Conservation (phyloP, 495 filamentous ascomycete genomes). For the Friedmanniomyces simplex region DNA sequence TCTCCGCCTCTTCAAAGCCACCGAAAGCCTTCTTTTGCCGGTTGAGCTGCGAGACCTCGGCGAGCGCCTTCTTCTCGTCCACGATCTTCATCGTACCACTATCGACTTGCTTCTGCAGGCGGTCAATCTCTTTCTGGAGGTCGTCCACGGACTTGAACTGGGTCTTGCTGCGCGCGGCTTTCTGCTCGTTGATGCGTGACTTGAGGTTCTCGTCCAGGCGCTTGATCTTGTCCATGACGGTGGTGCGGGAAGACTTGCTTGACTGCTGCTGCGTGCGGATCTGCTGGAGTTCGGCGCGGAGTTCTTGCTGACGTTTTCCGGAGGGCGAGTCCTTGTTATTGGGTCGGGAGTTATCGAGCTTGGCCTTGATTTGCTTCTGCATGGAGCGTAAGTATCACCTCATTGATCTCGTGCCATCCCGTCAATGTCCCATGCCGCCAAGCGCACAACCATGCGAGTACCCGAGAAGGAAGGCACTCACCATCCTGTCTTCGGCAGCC, state of each 20-base stretch:
- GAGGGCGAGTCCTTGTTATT: constrained; percentile 64
- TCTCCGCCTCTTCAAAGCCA: constrained; percentile 68
- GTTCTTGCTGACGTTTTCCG: constrained; percentile 69
- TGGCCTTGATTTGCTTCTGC: constrained; percentile 73
- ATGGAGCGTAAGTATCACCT: neutral
- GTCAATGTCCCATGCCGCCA: neutral
- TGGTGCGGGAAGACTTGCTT: constrained; percentile 66
- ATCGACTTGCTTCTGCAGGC: constrained; percentile 74
- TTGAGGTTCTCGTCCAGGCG: constrained; percentile 72
- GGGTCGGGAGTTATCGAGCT: constrained; percentile 67
- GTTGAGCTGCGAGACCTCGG: constrained; percentile 67
- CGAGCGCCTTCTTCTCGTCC: constrained; percentile 88
- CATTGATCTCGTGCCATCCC: neutral
- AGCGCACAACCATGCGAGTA: neutral
- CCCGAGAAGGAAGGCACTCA: constrained; percentile 36
- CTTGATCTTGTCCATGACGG: constrained; percentile 77
- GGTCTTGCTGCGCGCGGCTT: constrained; percentile 63
- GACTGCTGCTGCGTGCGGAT: constrained; percentile 75
- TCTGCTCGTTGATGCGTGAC: constrained; percentile 70
- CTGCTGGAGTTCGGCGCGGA: constrained; percentile 55
- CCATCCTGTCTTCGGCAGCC: constrained; percentile 61
- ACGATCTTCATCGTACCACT: constrained; percentile 82
- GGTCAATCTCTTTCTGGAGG: constrained; percentile 67
- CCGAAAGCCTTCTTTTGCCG: constrained; percentile 86
- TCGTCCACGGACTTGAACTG: constrained; percentile 80